Conservation (phyloP, 2,329 filamentous ascomycete genomes). For the Albifimbria verrucaria region DNA sequence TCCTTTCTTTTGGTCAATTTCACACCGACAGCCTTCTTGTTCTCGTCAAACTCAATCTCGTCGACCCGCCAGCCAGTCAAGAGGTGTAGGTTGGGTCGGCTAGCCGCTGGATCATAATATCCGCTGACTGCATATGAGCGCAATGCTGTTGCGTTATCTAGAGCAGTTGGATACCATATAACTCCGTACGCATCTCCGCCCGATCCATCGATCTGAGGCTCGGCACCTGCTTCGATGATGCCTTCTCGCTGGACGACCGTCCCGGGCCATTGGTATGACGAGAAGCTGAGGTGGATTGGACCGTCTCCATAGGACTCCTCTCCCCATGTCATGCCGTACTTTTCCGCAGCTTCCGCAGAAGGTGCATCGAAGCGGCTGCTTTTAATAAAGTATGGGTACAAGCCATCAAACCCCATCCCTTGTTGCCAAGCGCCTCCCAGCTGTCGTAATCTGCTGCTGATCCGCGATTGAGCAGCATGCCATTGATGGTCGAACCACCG, state of each 20-base stretch:
- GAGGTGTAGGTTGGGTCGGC: not conserved
- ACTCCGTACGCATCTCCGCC: conserved; percentile 1
- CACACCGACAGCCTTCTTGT: not conserved
- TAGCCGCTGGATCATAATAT: not conserved
- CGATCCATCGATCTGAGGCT: not conserved
- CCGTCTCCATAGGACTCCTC: not conserved
- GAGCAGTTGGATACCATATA: conserved; percentile 2
- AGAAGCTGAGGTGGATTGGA: conserved; percentile 1
- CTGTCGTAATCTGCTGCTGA: conserved; percentile 1
- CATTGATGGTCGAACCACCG: conserved; percentile 2
- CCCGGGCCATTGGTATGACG: conserved; percentile 1
- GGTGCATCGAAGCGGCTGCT: conserved; percentile 1
- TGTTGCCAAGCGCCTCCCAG: conserved; percentile 1
- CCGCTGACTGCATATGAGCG: conserved; percentile 1
- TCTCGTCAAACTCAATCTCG: not conserved
- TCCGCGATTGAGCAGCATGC: conserved; percentile 1
- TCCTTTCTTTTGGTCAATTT: not conserved
- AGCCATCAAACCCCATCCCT: not conserved
- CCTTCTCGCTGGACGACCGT: not conserved
- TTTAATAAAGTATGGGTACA: conserved; percentile 3
- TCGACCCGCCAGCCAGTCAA: conserved; percentile 1
- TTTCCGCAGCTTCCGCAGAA: not conserved
- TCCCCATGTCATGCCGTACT: conserved; percentile 2
- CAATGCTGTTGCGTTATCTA: conserved; percentile 1
- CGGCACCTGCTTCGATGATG: conserved; percentile 2